A percentile compares a stretch with the other conserved stretches of the same genome.
phyloP scores from a whole-genome alignment of 768 basidiomycete genomes.

The Termitomyces eurrhizus region DNA sequence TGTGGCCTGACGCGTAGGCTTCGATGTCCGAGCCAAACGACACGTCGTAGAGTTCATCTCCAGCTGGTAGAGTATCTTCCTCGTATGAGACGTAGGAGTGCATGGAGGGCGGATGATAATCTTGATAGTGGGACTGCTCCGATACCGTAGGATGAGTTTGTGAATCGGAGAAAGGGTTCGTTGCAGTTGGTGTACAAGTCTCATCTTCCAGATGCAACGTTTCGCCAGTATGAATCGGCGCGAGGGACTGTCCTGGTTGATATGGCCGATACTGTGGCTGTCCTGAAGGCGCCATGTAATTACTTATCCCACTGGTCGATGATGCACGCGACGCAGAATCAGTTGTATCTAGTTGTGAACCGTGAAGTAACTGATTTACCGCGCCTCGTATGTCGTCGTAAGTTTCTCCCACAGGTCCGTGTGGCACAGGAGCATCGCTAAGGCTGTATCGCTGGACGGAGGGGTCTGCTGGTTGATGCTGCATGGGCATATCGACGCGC shows the following conservation, averaged over 20 bases:
- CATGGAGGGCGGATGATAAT: slow-evolving; percentile 29
- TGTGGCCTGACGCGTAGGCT: slow-evolving; percentile 63
- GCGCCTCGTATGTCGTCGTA: slow-evolving; percentile 9
- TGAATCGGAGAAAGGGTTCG: slow-evolving; percentile 23
- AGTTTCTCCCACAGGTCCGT: slow-evolving; percentile 1
- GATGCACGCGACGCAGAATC: slow-evolving; percentile 3
- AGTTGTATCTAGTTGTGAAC: neutral
- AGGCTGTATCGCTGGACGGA: slow-evolving; percentile 12
- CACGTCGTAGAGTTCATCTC: slow-evolving; percentile 35
- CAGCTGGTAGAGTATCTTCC: slow-evolving; percentile 28
- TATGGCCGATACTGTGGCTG: slow-evolving; percentile 39
- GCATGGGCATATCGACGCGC: neutral
- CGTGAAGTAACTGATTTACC: slow-evolving; percentile 1
- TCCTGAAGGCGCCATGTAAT: neutral
- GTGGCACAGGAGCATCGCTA: slow-evolving; percentile 5
- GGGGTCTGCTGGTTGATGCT: slow-evolving; percentile 13
- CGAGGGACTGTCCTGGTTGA: slow-evolving; percentile 57
- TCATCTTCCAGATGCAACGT: slow-evolving; percentile 49
- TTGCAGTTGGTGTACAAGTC: slow-evolving; percentile 17
- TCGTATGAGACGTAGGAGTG: slow-evolving; percentile 31
- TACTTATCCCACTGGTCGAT: neutral
- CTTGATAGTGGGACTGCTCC: slow-evolving; percentile 30
- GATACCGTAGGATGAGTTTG: slow-evolving; percentile 1
- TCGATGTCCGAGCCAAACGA: slow-evolving; percentile 65
- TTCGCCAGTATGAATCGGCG: slow-evolving; percentile 63